Evolutionary conservation across 768 basidiomycete genomes (phyloP), one percentile per base, ranked within the genome.

Genomic region (Termitomyces heimii): DNA sequence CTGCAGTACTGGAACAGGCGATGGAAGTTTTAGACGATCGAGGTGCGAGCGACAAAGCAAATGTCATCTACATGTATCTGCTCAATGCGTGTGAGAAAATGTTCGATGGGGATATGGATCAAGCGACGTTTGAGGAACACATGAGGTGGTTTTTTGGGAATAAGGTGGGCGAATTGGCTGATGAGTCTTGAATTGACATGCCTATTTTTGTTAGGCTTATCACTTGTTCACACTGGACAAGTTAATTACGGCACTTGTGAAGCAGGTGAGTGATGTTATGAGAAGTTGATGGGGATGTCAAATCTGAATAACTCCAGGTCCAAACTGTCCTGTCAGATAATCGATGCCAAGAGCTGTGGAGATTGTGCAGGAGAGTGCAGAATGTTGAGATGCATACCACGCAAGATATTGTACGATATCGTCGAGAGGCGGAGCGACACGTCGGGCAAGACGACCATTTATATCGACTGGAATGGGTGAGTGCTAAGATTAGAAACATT

Each of bases 91-190:
- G 92, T 69, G 96, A 98, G 72, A 92, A 91, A 77, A 71, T 96
- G 42, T 98, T 98, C 67, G 94, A 94, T 65, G 88, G 83, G 60
- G 95, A 98, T 67, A 78, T 98, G 58, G 97, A 98, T 70, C 90
- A 88, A 67, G 74, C 81, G n/a, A 84, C 86, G 22, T 98, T 94
- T 65, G 96, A 98, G 70, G 97, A 98, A 69, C 92, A 93, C 66
- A 85, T 98, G 84, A 77, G 97, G 61, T 92, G 92, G 83, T 90
- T 95, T 74, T 94, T 93, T 74, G 90, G 92, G 32, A 92, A 85
- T 59, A 88, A 86, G 81, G 89, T 89, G 70, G 60, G 78, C 56
- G 43, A 54, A 55, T 59, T 52, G 58, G 60, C 22, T 39, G 14
- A 28, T 14, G 14, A 24, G 10, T 52, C 22, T 22, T 56, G 58